Percentiles rank a stretch among this genome's conserved stretches.
These are phyloP conservation scores for Umbelopsis sp. DNA, from an alignment of 192 early-diverging fungal species.

Conservation along the genomic window DNA sequence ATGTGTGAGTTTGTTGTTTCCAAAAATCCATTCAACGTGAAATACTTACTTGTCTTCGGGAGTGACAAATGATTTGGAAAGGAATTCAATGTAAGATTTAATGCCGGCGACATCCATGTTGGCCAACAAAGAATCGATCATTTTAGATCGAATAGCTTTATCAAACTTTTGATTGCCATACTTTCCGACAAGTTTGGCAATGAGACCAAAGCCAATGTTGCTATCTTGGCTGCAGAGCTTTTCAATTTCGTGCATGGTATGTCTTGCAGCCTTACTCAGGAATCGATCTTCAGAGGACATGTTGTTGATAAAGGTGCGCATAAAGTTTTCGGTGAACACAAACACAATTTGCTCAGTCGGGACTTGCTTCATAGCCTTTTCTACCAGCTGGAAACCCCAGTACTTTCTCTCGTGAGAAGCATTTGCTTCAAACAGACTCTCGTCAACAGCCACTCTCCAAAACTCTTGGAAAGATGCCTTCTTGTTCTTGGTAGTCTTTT, in stretches of 20 bases:
- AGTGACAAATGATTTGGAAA: constrained; percentile 69
- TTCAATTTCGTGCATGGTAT: constrained; percentile 39
- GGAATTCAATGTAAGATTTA: constrained; percentile 70
- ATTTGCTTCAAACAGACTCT: constrained; percentile 73
- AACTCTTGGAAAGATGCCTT: constrained; percentile 71
- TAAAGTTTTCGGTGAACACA: constrained; percentile 82
- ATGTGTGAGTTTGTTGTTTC: constrained; percentile 14
- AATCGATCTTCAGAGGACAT: constrained; percentile 72
- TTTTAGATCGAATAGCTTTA: constrained; percentile 71
- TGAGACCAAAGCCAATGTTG: constrained; percentile 69
- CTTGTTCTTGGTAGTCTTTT: constrained; percentile 12
- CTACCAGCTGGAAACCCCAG: constrained; percentile 88
- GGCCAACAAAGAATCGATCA: constrained; percentile 76
- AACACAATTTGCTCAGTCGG: constrained; percentile 61
- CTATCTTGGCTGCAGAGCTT: constrained; percentile 13
- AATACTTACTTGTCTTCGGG: constrained; percentile 35
- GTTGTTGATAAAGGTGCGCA: constrained; percentile 88
- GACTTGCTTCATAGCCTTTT: constrained; percentile 62
- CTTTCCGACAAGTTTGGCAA: constrained; percentile 83
- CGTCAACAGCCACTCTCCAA: constrained; percentile 81
- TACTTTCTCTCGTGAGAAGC: constrained; percentile 83
- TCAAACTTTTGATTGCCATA: constrained; percentile 73
- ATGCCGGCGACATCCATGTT: constrained; percentile 72
- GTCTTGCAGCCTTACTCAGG: constrained; percentile 79
- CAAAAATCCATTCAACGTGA: background rate